These are phyloP conservation scores for peach (Prunus persica) DNA, from an alignment of 306 rosid genomes.

Conservation along the genomic window Prunus_persica_NCBIv2 NC_034012.1:11134501-11135000, in stretches of 20 bases:
- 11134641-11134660: too few relatives aligned
- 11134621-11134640: too few relatives aligned
- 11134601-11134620: too few relatives aligned
- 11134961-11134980: not conserved
- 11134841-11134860: not conserved
- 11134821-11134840: not conserved
- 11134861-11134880: not conserved
- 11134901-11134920: too few relatives aligned
- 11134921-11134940: not conserved
- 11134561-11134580: too few relatives aligned
- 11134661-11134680: too few relatives aligned
- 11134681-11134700: too few relatives aligned
- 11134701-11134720: not conserved
- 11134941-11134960: not conserved
- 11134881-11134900: too few relatives aligned
- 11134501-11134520: too few relatives aligned
- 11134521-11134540: too few relatives aligned
- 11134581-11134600: too few relatives aligned
- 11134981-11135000: not conserved
- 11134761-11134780: slow-evolving; percentile 6
- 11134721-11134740: not conserved
- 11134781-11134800: not conserved
- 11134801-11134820: not conserved
- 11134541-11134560: too few relatives aligned
- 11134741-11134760: slow-evolving; percentile 1